phyloP scores from a whole-genome alignment of 371 early-diverging fungal species.

The Syncephalastrum sp. region DNA sequence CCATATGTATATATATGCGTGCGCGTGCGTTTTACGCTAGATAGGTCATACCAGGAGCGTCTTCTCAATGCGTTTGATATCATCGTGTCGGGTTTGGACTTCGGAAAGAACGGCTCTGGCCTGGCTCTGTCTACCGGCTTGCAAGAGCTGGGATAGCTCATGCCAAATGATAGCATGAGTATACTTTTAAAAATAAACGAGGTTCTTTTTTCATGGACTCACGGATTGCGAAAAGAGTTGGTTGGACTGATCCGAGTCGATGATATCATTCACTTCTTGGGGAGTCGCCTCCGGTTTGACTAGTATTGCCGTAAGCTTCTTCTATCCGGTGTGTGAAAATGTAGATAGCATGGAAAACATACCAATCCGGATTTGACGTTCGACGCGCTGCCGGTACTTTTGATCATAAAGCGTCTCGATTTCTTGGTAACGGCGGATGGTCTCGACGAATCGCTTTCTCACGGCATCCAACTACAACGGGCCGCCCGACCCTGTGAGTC shows the following conservation, averaged over 20 bases:
- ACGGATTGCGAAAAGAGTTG: conserved; percentile 80
- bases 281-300: conserved; percentile 78
- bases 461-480: conserved; percentile 52
- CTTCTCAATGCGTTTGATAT: conserved; percentile 79
- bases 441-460: conserved; percentile 78
- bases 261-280: conserved; percentile 72
- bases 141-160: conserved; percentile 48
- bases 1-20: no score
- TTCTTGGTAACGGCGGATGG: conserved; percentile 77
- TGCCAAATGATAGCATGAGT: no score
- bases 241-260: conserved; percentile 65
- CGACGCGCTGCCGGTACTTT: conserved; percentile 81
- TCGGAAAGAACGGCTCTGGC: conserved; percentile 72
- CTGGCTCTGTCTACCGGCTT: conserved; percentile 66
- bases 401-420: conserved; percentile 76
- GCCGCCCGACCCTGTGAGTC: no score
- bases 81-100: conserved; percentile 78
- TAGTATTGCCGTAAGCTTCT: conserved; percentile 6
- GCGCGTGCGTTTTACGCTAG: no score
- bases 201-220: conserved; percentile 6
- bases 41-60: conserved; percentile 57
- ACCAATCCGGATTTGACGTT: conserved; percentile 82
- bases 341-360: neutral
- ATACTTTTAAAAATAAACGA: neutral
- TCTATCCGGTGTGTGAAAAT: no score